A percentile compares a stretch with the other conserved stretches of the same genome.
Conservation (phyloP, 495 filamentous ascomycete species). For the Aspergillus incahuasiensis region DNA sequence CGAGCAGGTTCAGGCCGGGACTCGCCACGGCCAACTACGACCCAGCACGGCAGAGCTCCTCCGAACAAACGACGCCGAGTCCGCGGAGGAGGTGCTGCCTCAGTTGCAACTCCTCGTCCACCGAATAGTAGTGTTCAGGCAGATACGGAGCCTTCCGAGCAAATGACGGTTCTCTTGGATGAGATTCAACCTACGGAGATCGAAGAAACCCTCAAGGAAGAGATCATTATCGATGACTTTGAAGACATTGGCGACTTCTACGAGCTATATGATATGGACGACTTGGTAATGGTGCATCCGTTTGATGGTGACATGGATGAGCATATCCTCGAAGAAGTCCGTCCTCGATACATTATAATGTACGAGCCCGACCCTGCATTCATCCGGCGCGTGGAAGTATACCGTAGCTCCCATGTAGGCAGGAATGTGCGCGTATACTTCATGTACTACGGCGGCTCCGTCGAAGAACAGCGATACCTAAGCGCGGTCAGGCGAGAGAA, state of each 20-base stretch:
- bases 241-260: constrained; percentile 91
- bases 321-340: constrained; percentile 87
- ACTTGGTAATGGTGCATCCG: constrained; percentile 83
- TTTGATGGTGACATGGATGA: constrained; percentile 97
- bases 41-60: constrained; percentile 58
- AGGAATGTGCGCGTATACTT: constrained; percentile 90
- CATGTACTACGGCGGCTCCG: constrained; percentile 89
- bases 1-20: constrained; percentile 19
- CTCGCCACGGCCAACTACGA: constrained; percentile 20
- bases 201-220: constrained; percentile 63
- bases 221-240: constrained; percentile 73
- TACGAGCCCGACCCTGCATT: constrained; percentile 97
- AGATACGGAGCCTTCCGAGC: constrained; percentile 73
- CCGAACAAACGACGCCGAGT: constrained; percentile 84
- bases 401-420: constrained; percentile 87
- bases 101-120: constrained; percentile 47
- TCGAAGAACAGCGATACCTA: constrained; percentile 94
- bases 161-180: constrained; percentile 62
- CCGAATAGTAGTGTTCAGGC: constrained; percentile 66
- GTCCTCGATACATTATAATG: constrained; percentile 95
- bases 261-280: constrained; percentile 86
- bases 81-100: constrained; percentile 68
- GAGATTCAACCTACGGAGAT: constrained; percentile 63
- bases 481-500: constrained; percentile 87
- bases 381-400: constrained; percentile 90